Conservation (phyloP, 495 filamentous ascomycete genomes). For the Penicillium ucsense region DNA sequence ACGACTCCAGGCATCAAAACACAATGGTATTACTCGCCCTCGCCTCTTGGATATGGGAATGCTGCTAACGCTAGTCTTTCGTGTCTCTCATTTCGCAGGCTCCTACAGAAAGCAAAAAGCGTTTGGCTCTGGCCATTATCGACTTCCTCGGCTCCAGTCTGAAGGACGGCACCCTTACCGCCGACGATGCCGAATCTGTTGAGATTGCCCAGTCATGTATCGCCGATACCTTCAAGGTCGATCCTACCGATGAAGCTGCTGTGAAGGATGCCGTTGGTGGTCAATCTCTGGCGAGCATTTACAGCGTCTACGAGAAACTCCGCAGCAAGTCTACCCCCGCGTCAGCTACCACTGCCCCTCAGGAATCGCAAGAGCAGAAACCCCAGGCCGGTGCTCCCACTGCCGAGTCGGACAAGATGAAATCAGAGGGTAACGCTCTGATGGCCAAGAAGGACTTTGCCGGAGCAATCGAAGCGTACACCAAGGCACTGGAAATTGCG, state of each 20-base stretch:
- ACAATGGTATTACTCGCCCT: no score
- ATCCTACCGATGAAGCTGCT: slow-evolving; percentile 65
- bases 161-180: slow-evolving; percentile 75
- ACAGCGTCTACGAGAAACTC: slow-evolving; percentile 91
- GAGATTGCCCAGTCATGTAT: slow-evolving; percentile 92
- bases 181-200: slow-evolving; percentile 83
- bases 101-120: slow-evolving; percentile 74
- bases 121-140: slow-evolving; percentile 91
- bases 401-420: slow-evolving; percentile 73
- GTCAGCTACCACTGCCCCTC: slow-evolving; percentile 12
- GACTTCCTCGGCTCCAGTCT: slow-evolving; percentile 82
- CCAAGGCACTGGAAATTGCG: slow-evolving; percentile 65
- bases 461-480: slow-evolving; percentile 74
- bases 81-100: slow-evolving; percentile 19
- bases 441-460: slow-evolving; percentile 88
- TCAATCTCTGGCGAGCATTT: slow-evolving; percentile 82
- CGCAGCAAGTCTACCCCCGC: slow-evolving; percentile 52
- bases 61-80: no score
- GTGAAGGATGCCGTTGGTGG: slow-evolving; percentile 66
- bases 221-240: slow-evolving; percentile 86
- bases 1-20: no score
- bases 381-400: slow-evolving; percentile 31
- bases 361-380: slow-evolving; percentile 16
- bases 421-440: slow-evolving; percentile 84
- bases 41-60: no score